Conservation (phyloP, 495 filamentous ascomycete species). For the Hypoxylon trugodes region DNA sequence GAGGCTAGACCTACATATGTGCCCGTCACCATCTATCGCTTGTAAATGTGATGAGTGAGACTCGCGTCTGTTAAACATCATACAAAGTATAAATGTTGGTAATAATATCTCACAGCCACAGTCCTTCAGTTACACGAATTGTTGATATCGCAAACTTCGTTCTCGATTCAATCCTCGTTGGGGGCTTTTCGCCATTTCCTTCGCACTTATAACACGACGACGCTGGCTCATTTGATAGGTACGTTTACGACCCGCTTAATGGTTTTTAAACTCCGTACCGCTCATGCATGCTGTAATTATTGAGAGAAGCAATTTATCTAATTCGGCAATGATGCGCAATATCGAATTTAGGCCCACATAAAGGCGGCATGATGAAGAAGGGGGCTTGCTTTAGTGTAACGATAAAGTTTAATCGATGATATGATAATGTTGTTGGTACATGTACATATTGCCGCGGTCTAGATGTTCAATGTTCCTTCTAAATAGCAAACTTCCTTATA, state of each 20-base stretch:
- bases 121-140: neutral
- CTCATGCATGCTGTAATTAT: constrained; percentile 2
- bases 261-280: neutral
- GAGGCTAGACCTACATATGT: constrained; percentile 14
- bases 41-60: no score
- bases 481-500: no score
- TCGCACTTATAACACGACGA: constrained; percentile 1
- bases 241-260: no score
- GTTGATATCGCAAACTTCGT: constrained; percentile 8
- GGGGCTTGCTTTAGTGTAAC: constrained; percentile 23
- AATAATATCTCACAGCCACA: neutral
- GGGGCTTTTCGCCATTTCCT: neutral
- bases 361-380: constrained; percentile 9
- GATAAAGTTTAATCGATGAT: constrained; percentile 16
- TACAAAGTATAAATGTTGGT: neutral
- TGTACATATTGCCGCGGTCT: no score
- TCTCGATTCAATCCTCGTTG: neutral
- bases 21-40: no score
- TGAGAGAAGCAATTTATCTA: constrained; percentile 18
- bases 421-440: constrained; percentile 13
- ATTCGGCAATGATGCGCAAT: constrained; percentile 27
- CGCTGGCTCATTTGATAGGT: constrained; percentile 3
- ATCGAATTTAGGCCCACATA: constrained; percentile 10
- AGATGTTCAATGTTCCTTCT: neutral
- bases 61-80: no score